phyloP scores from a whole-genome alignment of 805 yeast species.

The Pichia nanzhaoensis region DNA sequence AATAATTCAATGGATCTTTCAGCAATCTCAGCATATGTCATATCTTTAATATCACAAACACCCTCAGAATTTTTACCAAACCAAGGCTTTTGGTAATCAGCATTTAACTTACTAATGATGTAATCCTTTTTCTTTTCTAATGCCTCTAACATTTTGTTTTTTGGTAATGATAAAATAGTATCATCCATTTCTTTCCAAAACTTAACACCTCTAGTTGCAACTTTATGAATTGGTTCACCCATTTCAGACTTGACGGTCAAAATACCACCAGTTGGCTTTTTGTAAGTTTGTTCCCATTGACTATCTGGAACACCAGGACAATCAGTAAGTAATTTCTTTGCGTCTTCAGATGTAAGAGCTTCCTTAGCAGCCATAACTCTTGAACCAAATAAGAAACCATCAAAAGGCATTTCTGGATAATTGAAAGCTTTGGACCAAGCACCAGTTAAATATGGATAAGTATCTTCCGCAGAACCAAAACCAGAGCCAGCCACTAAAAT shows the following conservation, averaged over 20 bases:
- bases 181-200: conserved; percentile 98
- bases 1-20: conserved; percentile 80
- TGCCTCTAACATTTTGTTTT: conserved; percentile 77
- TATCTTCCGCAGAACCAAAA: conserved; percentile 93
- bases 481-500: conserved; percentile 96
- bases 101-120: conserved; percentile 78
- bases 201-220: conserved; percentile 95
- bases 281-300: conserved; percentile 92
- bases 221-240: conserved; percentile 99
- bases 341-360: conserved; percentile 88
- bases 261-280: conserved; percentile 94
- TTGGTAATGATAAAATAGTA: conserved; percentile 85
- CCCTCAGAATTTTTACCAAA: conserved; percentile 74
- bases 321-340: conserved; percentile 83
- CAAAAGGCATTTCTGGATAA: conserved; percentile 98
- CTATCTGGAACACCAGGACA: conserved; percentile 86
- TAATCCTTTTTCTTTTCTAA: conserved; percentile 77
- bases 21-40: conserved; percentile 93
- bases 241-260: conserved; percentile 95
- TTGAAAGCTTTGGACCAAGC: conserved; percentile 83
- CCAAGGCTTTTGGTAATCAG: conserved; percentile 98
- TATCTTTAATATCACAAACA: conserved; percentile 85
- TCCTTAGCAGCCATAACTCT: conserved; percentile 97
- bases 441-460: conserved; percentile 97
- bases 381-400: conserved; percentile 93